Base-by-base conservation (phyloP, 352 stramenopile species). In the Phytophthora megakarya region DNA sequence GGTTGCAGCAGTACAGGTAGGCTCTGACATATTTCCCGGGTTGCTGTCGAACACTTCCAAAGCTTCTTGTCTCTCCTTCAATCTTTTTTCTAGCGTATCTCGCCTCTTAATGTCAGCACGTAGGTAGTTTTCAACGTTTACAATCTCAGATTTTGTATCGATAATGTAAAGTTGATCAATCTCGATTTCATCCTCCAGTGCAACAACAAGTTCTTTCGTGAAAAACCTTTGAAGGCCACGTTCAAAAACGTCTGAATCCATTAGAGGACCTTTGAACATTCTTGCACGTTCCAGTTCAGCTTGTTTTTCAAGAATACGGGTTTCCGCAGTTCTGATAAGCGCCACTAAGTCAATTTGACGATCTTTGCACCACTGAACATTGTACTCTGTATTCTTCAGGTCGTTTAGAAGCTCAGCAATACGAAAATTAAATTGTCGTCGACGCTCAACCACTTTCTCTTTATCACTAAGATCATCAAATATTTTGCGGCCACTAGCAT, bases 121-220 rank as follows among this genome's bases (percentile, higher is more conserved):
- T n/a, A 92, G 49, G 33, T 88, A 86, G 39, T 91, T 89, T 42
- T 95, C 82, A 5, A 88, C 75, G 49, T 81, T 73, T 5, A 91
- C 65, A 23, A 89, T 84, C 32, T 93, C 84, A 9, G 76, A 58
- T 43, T 95, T 95, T 5, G 81, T 78, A 37, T 95, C 83, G 3
- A 88, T 50, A 42, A 95, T 95, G 56, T 93, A 95, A n/a, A 92
- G 71, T 54, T 91, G 79, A 33, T 95, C 86, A 30, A 95, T 93
- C 50, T 89, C 82, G 18, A 95, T 80, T 53, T 95, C 86, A 63
- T 95, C 86, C 55, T 91, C 82, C 12, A 95, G 67, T 0, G 83
- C 77, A 1, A 89, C 53, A 1, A 95, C 66, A 10, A 95, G 56
- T 21, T 92, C 78, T 52, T 90, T 89, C 1, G 84, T 95, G 59